These are phyloP conservation scores for Tolypocladium ovalisporum DNA, from an alignment of 2,329 filamentous ascomycete species.

Conservation along the genomic window DNA sequence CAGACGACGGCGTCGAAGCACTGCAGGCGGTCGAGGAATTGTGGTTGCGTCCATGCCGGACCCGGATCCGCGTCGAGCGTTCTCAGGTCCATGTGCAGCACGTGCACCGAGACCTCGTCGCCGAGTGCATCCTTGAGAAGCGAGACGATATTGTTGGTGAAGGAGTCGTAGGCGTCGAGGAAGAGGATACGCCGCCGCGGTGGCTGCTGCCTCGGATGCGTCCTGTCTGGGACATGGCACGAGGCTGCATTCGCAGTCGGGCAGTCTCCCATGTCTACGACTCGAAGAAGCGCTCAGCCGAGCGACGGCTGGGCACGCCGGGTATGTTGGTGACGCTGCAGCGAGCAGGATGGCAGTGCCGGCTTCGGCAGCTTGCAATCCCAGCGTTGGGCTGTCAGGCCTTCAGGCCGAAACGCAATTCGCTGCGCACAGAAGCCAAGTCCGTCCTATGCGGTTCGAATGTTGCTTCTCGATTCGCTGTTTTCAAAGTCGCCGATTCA, in stretches of 20 bases:
- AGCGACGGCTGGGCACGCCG: background rate
- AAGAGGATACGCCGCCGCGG: slow-evolving; percentile 55
- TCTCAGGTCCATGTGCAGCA: slow-evolving; percentile 24
- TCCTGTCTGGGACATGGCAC: background rate
- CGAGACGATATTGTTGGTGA: slow-evolving; percentile 87
- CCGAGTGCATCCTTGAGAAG: slow-evolving; percentile 61
- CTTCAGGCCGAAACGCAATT: background rate
- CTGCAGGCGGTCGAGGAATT: slow-evolving; percentile 26
- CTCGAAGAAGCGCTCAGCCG: background rate
- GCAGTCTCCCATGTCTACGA: background rate
- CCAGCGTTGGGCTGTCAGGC: background rate
- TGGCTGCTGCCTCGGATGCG: background rate
- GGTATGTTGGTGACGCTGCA: background rate
- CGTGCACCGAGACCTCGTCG: slow-evolving; percentile 48
- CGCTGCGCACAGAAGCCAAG: background rate
- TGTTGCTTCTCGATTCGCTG: background rate
- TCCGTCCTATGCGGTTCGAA: background rate
- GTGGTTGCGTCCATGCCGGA: slow-evolving; percentile 34
- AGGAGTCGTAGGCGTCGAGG: slow-evolving; percentile 93
- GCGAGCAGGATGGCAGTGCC: background rate
- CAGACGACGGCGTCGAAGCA: slow-evolving; percentile 78
- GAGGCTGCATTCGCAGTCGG: too few species aligned
- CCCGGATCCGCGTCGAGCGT: slow-evolving; percentile 56
- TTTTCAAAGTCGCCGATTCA: background rate
- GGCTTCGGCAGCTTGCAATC: background rate